Evolutionary conservation across 352 stramenopile species (phyloP), one percentile per base, ranked within the genome.

Genomic region (Hyphochytrium catenoides): DNA sequence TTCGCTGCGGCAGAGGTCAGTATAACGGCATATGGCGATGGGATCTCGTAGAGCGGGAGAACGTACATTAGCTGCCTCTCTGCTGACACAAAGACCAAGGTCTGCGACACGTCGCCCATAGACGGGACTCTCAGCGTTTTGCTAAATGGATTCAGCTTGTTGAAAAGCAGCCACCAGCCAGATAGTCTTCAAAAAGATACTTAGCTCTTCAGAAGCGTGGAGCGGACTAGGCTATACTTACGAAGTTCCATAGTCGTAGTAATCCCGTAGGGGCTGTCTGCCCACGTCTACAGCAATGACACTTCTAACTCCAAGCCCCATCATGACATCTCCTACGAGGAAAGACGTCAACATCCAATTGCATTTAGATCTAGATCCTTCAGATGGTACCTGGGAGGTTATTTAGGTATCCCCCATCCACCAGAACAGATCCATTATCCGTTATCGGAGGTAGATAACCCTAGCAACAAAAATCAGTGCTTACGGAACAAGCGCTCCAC

Each of bases 341-440:
- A n/a, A n/a, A n/a, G n/a, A n/a, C n/a, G n/a, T n/a, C n/a, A n/a
- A n/a, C n/a, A n/a, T n/a, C n/a, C n/a, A n/a, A n/a, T n/a, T n/a
- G n/a, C n/a, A n/a, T n/a, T n/a, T n/a, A n/a, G n/a, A n/a, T n/a
- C n/a, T n/a, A n/a, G n/a, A n/a, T n/a, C n/a, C n/a, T n/a, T n/a
- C n/a, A n/a, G n/a, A n/a, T n/a, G n/a, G n/a, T n/a, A n/a, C n/a
- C 76, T 2, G 79, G 77, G 8, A 93, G 48, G 39, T 92, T 91
- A 54, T 92, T 91, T 52, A 89, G 79, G 48, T 93, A 93, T 0
- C 75, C 76, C 14, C 79, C 79, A 26, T 92, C 79, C 15, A 87
- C 32, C 5, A 92, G 50, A 23, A 89, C 48, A 4, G 68, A 82
- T 3, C 73, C 73, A 23, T 79, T 57, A 33, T 90, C 74, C 1